Evolutionary conservation across 148 eudicot species (phyloP), one percentile per base, ranked within the genome.

Genomic region (Cornus controversa): DNA sequence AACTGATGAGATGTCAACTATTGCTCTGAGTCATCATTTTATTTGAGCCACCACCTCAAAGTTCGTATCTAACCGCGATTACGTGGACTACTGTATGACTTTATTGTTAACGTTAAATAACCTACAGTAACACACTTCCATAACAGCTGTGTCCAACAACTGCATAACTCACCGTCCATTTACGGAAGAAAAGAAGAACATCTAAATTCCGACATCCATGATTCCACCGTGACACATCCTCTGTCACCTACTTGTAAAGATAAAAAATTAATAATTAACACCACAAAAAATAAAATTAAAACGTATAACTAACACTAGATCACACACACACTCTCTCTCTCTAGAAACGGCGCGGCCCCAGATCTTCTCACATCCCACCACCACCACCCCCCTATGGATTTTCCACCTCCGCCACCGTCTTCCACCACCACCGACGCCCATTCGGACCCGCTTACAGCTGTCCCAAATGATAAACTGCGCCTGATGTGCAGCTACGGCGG

Each of bases 401-500:
- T 83, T 36, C 78, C 83, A 26, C 70, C 81, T 0, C 74, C 28
- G 8, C 80, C 47, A 23, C 80, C 85, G 15, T 80, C 83, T 37
- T 25, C 74, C 27, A 9, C 78, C 47, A 23, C 78, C 84, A 16
- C 81, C 83, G 40, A 66, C 79, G 60, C 73, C 72, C 60, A 75
- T 75, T 66, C 62, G 57, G 81, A 47, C 7, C 37, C 53, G 16
- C 69, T 67, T 4, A 78, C 83, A 7, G 68, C 45, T 11, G 64
- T 70, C 25, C 29, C 82, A 50, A 47, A 68, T 25, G 4, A 78
- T 16, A 95, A 92, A 20, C 83, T 95, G 81, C 99, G 99, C 2
- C 75, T 95, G 0, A 89, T 95, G 90, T 80, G 88, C 83, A 91
- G 97, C 84, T 90, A 85, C 78, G 90, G 91, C 67, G 99, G 99